phyloP scores from a whole-genome alignment of 1,139 yeast species.

The Scheffersomyces illinoinensis region DNA sequence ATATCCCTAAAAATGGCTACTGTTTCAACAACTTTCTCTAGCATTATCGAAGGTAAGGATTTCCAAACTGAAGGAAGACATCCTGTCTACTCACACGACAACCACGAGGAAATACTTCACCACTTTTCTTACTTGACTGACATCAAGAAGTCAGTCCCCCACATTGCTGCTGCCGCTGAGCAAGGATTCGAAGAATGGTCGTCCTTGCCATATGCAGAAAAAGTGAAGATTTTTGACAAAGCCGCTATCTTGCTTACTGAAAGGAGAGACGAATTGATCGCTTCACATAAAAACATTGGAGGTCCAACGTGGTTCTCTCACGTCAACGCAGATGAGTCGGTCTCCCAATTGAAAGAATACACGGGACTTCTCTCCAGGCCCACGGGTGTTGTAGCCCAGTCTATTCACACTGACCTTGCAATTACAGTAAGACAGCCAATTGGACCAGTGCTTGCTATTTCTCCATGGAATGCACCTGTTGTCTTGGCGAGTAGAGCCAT shows the following conservation, averaged over 20 bases:
- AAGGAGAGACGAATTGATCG: slow-evolving; percentile 15
- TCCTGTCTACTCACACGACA: slow-evolving; percentile 16
- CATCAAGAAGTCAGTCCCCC: slow-evolving; percentile 6
- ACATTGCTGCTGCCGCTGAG: slow-evolving; percentile 20
- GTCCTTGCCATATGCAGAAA: slow-evolving; percentile 12
- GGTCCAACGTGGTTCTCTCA: slow-evolving; percentile 38
- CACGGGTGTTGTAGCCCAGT: slow-evolving; percentile 21
- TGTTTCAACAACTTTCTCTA: slow-evolving; percentile 9
- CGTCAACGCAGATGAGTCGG: slow-evolving; percentile 28
- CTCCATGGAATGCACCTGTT: slow-evolving; percentile 54
- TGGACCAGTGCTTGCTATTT: slow-evolving; percentile 46
- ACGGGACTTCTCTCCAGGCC: slow-evolving; percentile 18
- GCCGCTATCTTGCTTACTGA: slow-evolving; percentile 16
- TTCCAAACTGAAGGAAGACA: slow-evolving; percentile 5
- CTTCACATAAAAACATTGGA: slow-evolving; percentile 39
- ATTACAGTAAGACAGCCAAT: slow-evolving; percentile 29
- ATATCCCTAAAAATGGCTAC: too few species aligned
- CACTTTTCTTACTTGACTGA: slow-evolving; percentile 10
- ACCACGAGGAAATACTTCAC: slow-evolving; percentile 10
- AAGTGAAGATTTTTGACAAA: slow-evolving; percentile 19
- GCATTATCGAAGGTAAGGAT: slow-evolving; percentile 20
- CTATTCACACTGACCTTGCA: slow-evolving; percentile 1
- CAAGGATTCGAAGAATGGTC: slow-evolving; percentile 33
- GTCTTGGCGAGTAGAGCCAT: slow-evolving; percentile 39
- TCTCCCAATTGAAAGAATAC: slow-evolving; percentile 25